Conservation (phyloP, 192 early-diverging fungal species). For the Podila horticola region DNA sequence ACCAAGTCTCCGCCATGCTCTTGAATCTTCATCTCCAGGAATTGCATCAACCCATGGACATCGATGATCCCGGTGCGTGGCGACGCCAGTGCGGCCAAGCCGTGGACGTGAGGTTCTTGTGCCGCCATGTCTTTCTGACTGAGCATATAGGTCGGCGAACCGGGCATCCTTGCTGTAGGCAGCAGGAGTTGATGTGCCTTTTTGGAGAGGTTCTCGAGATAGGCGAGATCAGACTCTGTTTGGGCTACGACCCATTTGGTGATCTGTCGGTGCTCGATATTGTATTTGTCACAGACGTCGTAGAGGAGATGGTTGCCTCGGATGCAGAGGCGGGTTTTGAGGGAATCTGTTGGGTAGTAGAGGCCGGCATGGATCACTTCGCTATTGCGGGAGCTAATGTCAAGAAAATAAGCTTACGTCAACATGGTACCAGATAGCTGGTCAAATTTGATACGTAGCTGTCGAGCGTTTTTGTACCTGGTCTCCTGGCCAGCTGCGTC, state of each 20-base stretch:
- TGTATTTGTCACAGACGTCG: slow-evolving; percentile 60
- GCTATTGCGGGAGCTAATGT: slow-evolving; percentile 79
- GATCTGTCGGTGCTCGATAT: slow-evolving; percentile 61
- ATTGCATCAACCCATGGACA: slow-evolving; percentile 75
- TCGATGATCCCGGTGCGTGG: slow-evolving; percentile 87
- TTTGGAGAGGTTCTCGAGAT: slow-evolving; percentile 62
- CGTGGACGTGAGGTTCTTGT: slow-evolving; percentile 71
- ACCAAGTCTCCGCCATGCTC: slow-evolving; percentile 69
- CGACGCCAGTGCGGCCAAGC: slow-evolving; percentile 67
- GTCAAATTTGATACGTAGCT: too few relatives aligned
- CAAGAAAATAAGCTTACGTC: neutral
- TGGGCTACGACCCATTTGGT: slow-evolving; percentile 88
- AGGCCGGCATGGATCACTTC: slow-evolving; percentile 92
- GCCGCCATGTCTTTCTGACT: slow-evolving; percentile 34
- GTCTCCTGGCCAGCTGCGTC: slow-evolving; percentile 73
- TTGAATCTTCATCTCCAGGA: slow-evolving; percentile 61
- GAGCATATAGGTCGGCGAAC: slow-evolving; percentile 65
- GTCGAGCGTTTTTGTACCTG: slow-evolving; percentile 44
- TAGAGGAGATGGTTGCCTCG: slow-evolving; percentile 79
- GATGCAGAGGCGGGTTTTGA: slow-evolving; percentile 83
- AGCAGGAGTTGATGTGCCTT: slow-evolving; percentile 60
- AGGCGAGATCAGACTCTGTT: slow-evolving; percentile 56
- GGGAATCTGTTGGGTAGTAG: slow-evolving; percentile 79
- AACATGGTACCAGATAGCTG: too few relatives aligned
- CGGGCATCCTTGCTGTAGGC: slow-evolving; percentile 37